phyloP scores from a whole-genome alignment of 495 filamentous ascomycete genomes.

The Hamigera avellanea region DNA sequence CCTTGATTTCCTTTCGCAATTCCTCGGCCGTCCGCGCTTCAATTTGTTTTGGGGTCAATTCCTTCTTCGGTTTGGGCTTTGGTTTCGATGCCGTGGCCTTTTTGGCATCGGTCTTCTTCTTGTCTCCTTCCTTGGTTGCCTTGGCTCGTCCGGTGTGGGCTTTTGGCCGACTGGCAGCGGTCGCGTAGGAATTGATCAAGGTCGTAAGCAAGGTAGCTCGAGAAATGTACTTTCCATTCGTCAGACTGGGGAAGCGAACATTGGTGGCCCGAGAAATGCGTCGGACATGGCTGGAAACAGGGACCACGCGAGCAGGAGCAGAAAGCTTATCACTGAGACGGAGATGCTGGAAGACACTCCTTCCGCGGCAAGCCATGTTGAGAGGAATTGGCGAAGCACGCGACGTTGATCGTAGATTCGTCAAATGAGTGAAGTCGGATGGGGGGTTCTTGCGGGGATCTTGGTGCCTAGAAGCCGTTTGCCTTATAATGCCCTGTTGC shows the following conservation, averaged over 20 bases:
- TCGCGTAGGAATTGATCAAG: slow-evolving; percentile 18
- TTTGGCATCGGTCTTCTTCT: slow-evolving; percentile 3
- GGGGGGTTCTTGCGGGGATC: not conserved
- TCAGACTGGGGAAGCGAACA: slow-evolving; percentile 5
- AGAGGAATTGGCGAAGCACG: slow-evolving; percentile 16
- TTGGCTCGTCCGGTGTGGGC: slow-evolving; percentile 12
- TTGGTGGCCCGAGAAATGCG: slow-evolving; percentile 13
- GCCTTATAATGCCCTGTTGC: not conserved
- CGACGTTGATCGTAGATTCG: no score
- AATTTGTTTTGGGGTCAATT: slow-evolving; percentile 20
- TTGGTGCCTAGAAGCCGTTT: no score
- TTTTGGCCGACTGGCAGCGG: slow-evolving; percentile 13
- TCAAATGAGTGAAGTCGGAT: no score
- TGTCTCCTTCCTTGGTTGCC: slow-evolving; percentile 5
- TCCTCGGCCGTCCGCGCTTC: slow-evolving; percentile 11
- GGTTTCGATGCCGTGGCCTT: slow-evolving; percentile 5
- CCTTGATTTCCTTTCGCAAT: slow-evolving; percentile 9
- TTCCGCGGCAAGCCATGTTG: slow-evolving; percentile 17
- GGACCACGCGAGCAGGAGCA: slow-evolving; percentile 16
- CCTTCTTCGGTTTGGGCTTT: slow-evolving; percentile 9
- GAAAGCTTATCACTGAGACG: slow-evolving; percentile 12
- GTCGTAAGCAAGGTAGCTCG: slow-evolving; percentile 1
- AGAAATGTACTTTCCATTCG: slow-evolving; percentile 1
- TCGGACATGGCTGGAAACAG: slow-evolving; percentile 17
- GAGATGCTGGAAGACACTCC: slow-evolving; percentile 18